Evolutionary conservation across 169 alveolate species (phyloP).

Genomic region (Nephromyces sp.): DNA sequence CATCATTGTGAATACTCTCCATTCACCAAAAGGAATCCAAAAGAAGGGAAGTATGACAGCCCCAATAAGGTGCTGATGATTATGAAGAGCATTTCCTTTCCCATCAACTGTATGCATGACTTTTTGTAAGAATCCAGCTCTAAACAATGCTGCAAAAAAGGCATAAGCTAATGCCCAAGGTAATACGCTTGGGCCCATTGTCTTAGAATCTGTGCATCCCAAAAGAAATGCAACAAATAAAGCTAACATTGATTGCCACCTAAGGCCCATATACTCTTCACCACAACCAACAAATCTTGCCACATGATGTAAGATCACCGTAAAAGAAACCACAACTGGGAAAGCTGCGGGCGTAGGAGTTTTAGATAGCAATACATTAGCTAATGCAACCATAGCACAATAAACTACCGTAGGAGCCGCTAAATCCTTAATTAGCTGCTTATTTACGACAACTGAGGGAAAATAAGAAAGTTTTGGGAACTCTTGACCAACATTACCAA

Average conservation of each 20-base stretch:
- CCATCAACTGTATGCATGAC: constrained; percentile 81
- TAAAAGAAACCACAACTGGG: constrained; percentile 79
- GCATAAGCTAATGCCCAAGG: constrained; percentile 76
- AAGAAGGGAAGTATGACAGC: constrained; percentile 68
- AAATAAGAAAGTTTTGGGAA: constrained; percentile 70
- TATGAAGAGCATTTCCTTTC: constrained; percentile 77
- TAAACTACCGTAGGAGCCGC: constrained; percentile 73
- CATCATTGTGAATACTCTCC: constrained; percentile 44
- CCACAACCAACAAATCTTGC: constrained; percentile 84
- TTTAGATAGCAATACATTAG: constrained; percentile 71
- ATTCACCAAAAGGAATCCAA: constrained; percentile 64
- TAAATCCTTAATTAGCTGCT: constrained; percentile 54
- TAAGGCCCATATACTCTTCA: constrained; percentile 77
- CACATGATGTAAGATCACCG: constrained; percentile 83
- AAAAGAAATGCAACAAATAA: constrained; percentile 69
- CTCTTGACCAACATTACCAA: constrained; percentile 74
- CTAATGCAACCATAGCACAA: constrained; percentile 72
- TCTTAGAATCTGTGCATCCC: constrained; percentile 76
- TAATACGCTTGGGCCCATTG: constrained; percentile 72
- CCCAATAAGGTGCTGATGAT: constrained; percentile 81
- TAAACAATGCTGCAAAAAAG: constrained; percentile 74
- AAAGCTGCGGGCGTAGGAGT: constrained; percentile 79
- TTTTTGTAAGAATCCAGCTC: constrained; percentile 81
- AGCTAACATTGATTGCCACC: constrained; percentile 75
- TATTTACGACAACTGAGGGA: constrained; percentile 64